phyloP scores from a whole-genome alignment of 2,329 filamentous ascomycete genomes.

The Ophiostoma perfectum region DNA sequence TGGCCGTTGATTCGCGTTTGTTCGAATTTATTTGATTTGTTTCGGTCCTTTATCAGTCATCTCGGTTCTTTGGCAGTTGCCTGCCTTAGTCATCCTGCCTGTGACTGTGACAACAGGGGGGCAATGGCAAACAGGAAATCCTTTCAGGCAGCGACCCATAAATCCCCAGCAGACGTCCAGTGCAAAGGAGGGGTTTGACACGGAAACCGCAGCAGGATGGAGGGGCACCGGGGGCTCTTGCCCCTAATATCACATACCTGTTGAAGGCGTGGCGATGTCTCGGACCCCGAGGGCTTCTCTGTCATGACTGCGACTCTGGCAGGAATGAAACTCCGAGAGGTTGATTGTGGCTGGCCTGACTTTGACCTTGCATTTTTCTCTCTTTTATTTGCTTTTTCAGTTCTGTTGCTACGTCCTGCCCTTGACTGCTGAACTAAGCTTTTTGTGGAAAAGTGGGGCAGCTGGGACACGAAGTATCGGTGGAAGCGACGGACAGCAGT shows the following conservation, averaged over 20 bases:
- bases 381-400: neutral
- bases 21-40: no score
- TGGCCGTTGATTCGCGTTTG: no score
- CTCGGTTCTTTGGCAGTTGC: no score
- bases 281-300: neutral
- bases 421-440: neutral
- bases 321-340: neutral
- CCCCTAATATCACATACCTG: neutral
- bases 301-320: neutral
- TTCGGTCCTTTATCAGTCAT: no score
- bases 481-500: no score
- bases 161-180: neutral
- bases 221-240: neutral
- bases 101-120: neutral
- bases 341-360: neutral
- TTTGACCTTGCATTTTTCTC: neutral
- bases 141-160: neutral
- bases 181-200: neutral
- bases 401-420: neutral
- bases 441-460: neutral
- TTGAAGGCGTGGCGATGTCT: neutral
- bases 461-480: no score
- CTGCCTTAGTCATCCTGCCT: neutral
- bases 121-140: neutral
- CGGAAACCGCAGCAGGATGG: neutral